These are phyloP conservation scores for Penstemon eatonii DNA, from an alignment of 257 asterid species.

Conservation along the genomic window DNA sequence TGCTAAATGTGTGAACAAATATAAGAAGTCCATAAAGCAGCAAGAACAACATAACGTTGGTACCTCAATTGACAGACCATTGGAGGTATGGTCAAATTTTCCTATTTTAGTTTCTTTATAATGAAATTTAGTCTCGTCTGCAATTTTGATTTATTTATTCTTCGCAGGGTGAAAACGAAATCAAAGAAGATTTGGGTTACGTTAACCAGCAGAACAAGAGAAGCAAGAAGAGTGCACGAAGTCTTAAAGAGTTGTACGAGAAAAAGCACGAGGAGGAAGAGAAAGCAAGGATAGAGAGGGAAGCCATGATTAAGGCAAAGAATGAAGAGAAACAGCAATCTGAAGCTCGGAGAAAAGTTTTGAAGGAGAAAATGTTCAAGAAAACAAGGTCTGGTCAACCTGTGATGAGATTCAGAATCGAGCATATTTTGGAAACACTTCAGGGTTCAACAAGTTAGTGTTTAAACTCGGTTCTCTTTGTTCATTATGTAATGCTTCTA, in stretches of 20 bases:
- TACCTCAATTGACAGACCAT: slow-evolving; percentile 26
- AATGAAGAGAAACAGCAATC: slow-evolving; percentile 53
- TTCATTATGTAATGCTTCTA: slow-evolving; percentile 6
- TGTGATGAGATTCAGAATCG: slow-evolving; percentile 91
- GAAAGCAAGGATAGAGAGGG: slow-evolving; percentile 63
- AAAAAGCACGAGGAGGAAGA: slow-evolving; percentile 65
- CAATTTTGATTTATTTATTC: not conserved
- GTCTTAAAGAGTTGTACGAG: slow-evolving; percentile 57
- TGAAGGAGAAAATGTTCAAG: slow-evolving; percentile 83
- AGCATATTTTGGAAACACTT: slow-evolving; percentile 75
- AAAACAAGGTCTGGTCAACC: slow-evolving; percentile 92
- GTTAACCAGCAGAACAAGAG: slow-evolving; percentile 33
- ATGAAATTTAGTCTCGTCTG: not conserved
- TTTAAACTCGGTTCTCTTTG: slow-evolving; percentile 6
- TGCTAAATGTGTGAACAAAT: slow-evolving; percentile 70
- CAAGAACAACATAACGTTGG: slow-evolving; percentile 39
- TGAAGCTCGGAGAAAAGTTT: slow-evolving; percentile 58
- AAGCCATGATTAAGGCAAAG: slow-evolving; percentile 52
- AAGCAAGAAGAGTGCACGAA: slow-evolving; percentile 38
- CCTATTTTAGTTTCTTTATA: not conserved
- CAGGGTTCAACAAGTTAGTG: slow-evolving; percentile 46
- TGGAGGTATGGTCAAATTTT: slow-evolving; percentile 42
- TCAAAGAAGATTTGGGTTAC: slow-evolving; percentile 24
- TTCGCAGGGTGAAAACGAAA: slow-evolving; percentile 40
- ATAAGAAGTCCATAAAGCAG: slow-evolving; percentile 55